Base-by-base conservation (phyloP, 805 yeast genomes). In the Starmerella vaccinii region DNA sequence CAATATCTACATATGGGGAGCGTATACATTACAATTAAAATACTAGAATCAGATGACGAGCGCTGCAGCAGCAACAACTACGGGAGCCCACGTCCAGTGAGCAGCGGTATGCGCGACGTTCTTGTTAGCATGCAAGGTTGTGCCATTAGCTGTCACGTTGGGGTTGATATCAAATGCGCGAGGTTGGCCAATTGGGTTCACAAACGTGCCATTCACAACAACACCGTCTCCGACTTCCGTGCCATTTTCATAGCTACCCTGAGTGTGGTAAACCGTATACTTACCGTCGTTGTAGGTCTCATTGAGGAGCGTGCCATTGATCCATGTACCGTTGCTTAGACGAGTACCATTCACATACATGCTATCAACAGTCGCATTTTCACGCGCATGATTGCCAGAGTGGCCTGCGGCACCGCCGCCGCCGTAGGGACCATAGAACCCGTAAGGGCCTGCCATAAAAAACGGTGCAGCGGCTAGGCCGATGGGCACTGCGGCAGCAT, bases 371-470 rank as follows among this genome's bases (percentile, higher is more conserved):
- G 52, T 45, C 16, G 53, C 48, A 32, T 49, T 46, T 23, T 16
- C 34, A 32, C 15, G 35, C 5, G 35, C 8, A n/a, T 16, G 13
- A 24, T 15, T 7, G 5, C 45, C 45, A 10, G 8, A 18, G 42
- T 13, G 8, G 13, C 26, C 40, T 19, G 30, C 37, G 13, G 22
- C 40, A 5, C 33, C 39, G n/a, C 44, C 32, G 4, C 23, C 41
- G 29, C 27, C 34, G 24, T 51, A 51, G 21, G 41, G 52, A 10
- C 55, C 55, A 33, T 49, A 49, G 27, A 41, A 42, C 18, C 55
- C 55, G 38, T 37, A 52, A 3, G 55, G 55, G 13, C 55, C 55
- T 9, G 55, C 52, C n/a, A 52, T 21, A 26, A 49, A 40, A 15
- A 49, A 39, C 6, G 55, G 55, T 2, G 52, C 41, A 5, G 43